Conservation (phyloP, 116 monocot genomes). For the Iris pallida region DNA sequence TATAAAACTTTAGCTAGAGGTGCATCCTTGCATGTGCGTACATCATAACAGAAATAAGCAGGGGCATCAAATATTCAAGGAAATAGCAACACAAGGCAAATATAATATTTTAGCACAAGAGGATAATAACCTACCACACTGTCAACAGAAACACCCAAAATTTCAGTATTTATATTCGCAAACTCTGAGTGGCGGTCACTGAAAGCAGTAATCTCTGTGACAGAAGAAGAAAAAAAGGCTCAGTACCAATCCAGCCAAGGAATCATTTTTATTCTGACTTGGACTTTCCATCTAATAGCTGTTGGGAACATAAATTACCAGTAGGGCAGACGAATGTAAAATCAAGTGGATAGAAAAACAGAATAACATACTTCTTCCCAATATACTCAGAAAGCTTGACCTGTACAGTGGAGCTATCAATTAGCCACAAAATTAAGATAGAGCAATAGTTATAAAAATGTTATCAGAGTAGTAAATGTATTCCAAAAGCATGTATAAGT, state of each 20-base stretch:
- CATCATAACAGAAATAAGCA: too few species aligned
- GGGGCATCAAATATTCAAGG: too few species aligned
- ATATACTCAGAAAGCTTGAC: slow-evolving; percentile 47
- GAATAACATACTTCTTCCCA: slow-evolving; percentile 44
- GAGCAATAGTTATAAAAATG: not conserved
- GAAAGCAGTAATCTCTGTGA: slow-evolving; percentile 49
- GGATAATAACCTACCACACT: slow-evolving; percentile 31
- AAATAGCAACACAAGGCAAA: too few species aligned
- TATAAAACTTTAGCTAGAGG: too few species aligned
- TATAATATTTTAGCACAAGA: not conserved
- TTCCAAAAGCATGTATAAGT: too few species aligned
- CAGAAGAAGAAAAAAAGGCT: not conserved
- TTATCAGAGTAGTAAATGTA: not conserved
- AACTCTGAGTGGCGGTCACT: slow-evolving; percentile 36
- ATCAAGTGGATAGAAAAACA: slow-evolving; percentile 42
- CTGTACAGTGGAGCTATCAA: slow-evolving; percentile 9
- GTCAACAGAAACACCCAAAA: slow-evolving; percentile 41
- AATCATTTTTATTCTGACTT: not conserved
- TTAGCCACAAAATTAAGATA: not conserved
- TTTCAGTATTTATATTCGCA: slow-evolving; percentile 39
- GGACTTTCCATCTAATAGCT: not conserved
- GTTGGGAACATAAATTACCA: slow-evolving; percentile 8
- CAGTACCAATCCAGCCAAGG: not conserved
- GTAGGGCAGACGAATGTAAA: slow-evolving; percentile 50
- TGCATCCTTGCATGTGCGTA: too few species aligned